Evolutionary conservation across 495 filamentous ascomycete genomes (phyloP), one percentile per base, ranked within the genome.

Genomic region (Penicillium dipodomyicola): DNA sequence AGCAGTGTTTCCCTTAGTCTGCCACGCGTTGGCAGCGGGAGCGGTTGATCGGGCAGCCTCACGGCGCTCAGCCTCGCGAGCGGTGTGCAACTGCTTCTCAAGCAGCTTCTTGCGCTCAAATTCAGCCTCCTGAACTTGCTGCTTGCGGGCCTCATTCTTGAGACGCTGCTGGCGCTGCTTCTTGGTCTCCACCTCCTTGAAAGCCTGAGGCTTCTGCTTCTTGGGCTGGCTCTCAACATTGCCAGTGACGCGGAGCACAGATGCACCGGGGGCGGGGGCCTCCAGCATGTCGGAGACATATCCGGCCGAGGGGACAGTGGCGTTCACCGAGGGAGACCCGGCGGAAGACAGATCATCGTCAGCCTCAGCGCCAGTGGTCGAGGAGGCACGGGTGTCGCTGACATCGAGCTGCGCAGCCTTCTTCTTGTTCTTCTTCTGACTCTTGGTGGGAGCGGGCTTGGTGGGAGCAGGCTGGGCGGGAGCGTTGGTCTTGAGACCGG

Each of bases 211-310:
- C 77, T 87, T 88, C 67, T 80, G 74, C 70, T 86, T 81, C 76
- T 86, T 87, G 43, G 82, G 71, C 62, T 84, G 81, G 42, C 74
- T 74, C 60, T 87, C 82, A 30, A 82, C 76, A 5, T 79, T 72
- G 41, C 84, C 84, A 42, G 87, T 92, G 43, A 96, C 72, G 20
- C 88, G 85, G 35, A 96, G 81, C 39, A 91, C 84, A 5, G 86
- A 84, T n/a, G 90, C 87, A 20, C 80, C 88, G 37, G 84, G 66
- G 19, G 84, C 67, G 41, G 80, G 76, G 17, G 88, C 76, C 72
- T 94, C 91, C 20, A 96, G 83, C 91, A 96, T 96, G 68, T 96
- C 91, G 46, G 86, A 86, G 44, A 95, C 82, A 63, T 85, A 89
- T 17, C 78, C 80, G 39, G 72, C 77, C 40, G 70, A 70, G 15